Percentiles rank a stretch among this genome's conserved stretches.
Evolutionary conservation across 768 basidiomycete species (phyloP).

Genomic region (Suillus lakei): DNA sequence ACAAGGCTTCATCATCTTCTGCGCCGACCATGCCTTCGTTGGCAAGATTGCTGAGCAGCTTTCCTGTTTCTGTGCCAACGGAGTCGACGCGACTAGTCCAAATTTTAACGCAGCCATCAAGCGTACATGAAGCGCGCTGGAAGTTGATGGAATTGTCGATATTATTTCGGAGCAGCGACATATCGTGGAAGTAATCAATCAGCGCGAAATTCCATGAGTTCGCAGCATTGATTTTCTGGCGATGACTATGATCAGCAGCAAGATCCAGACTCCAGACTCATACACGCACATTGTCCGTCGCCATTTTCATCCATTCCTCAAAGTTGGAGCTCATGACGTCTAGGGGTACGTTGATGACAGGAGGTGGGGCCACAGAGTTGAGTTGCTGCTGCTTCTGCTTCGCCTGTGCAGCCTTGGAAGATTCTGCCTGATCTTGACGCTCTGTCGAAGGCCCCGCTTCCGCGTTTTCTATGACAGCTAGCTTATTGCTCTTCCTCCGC

Average conservation of each 20-base stretch:
- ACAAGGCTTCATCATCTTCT: slow-evolving; percentile 62
- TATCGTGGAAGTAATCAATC: slow-evolving; percentile 99
- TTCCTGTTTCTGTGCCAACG: slow-evolving; percentile 95
- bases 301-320: slow-evolving; percentile 99
- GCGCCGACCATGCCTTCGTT: slow-evolving; percentile 63
- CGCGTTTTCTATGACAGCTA: slow-evolving; percentile 57
- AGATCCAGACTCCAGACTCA: slow-evolving; percentile 10
- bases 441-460: slow-evolving; percentile 60
- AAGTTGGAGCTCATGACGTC: slow-evolving; percentile 93
- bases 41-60: slow-evolving; percentile 87
- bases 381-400: slow-evolving; percentile 67
- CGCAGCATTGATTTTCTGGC: slow-evolving; percentile 95
- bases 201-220: slow-evolving; percentile 99
- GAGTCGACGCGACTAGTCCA: slow-evolving; percentile 98
- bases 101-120: slow-evolving; percentile 99
- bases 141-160: slow-evolving; percentile 98
- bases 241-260: slow-evolving; percentile 14
- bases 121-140: slow-evolving; percentile 95
- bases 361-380: slow-evolving; percentile 61
- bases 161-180: slow-evolving; percentile 92
- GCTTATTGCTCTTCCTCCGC: slow-evolving; percentile 77
- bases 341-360: slow-evolving; percentile 62
- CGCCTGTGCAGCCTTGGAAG: slow-evolving; percentile 48
- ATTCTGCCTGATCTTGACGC: slow-evolving; percentile 41
- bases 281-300: slow-evolving; percentile 89